A percentile compares a stretch with the other conserved stretches of the same genome.
Evolutionary conservation across 2,329 filamentous ascomycete genomes (phyloP).

Genomic region (Dactylellina sp.): DNA sequence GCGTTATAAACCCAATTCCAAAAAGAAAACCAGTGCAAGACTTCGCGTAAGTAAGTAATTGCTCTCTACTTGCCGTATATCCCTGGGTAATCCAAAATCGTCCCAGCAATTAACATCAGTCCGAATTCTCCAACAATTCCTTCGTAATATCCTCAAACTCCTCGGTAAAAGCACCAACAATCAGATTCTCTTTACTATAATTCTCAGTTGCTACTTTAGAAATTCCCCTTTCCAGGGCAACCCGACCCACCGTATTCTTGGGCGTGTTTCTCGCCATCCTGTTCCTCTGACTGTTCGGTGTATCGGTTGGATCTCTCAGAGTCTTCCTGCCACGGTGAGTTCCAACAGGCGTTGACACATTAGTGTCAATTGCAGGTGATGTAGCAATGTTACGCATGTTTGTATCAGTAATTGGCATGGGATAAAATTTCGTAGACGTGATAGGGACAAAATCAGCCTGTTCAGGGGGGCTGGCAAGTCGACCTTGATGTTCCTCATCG

Average conservation of each 20-base stretch:
- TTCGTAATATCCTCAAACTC: slow-evolving; percentile 25
- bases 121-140: slow-evolving; percentile 10
- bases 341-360: neutral
- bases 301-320: slow-evolving; percentile 7
- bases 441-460: neutral
- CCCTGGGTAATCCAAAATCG: neutral
- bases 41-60: no score
- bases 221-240: slow-evolving; percentile 2
- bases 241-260: slow-evolving; percentile 31
- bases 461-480: neutral
- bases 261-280: slow-evolving; percentile 52
- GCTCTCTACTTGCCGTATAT: no score
- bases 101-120: no score
- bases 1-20: no score
- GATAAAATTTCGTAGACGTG: neutral
- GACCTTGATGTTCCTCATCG: slow-evolving; percentile 4
- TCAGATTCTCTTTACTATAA: neutral
- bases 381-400: neutral
- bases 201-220: neutral
- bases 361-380: neutral
- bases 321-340: slow-evolving; percentile 29
- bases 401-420: slow-evolving; percentile 7
- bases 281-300: slow-evolving; percentile 35
- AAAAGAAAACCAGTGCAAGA: neutral
- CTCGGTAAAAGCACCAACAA: neutral